A percentile compares a stretch with the other conserved stretches of the same genome.
These are phyloP conservation scores for Wickerhamomyces strasburgensis DNA, from an alignment of 805 yeast genomes.

Conservation along the genomic window DNA sequence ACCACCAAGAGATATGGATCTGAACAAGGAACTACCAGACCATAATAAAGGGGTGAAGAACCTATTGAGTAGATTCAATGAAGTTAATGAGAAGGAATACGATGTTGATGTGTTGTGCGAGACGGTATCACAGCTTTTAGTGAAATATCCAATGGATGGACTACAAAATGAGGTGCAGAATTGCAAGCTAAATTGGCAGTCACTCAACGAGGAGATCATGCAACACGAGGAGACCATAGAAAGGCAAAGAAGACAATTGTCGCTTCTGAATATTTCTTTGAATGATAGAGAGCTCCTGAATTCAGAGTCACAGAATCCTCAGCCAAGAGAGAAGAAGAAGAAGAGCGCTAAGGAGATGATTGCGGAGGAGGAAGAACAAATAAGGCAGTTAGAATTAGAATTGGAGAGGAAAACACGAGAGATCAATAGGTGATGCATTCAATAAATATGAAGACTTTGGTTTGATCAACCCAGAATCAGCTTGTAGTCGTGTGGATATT, in stretches of 20 bases:
- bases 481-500: no score
- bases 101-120: slow-evolving; percentile 42
- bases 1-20: slow-evolving; percentile 20
- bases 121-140: slow-evolving; percentile 32
- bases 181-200: slow-evolving; percentile 29
- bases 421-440: no score
- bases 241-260: slow-evolving; percentile 38
- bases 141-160: slow-evolving; percentile 35
- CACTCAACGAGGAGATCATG: slow-evolving; percentile 34
- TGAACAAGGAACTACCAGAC: slow-evolving; percentile 9
- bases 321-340: slow-evolving; percentile 12
- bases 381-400: slow-evolving; percentile 36
- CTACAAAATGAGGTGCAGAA: slow-evolving; percentile 26
- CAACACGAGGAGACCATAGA: slow-evolving; percentile 39
- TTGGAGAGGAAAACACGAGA: slow-evolving; percentile 20
- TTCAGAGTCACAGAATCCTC: neutral
- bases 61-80: slow-evolving; percentile 28
- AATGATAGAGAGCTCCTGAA: slow-evolving; percentile 14
- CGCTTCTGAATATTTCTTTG: slow-evolving; percentile 30
- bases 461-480: no score
- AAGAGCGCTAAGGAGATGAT: slow-evolving; percentile 30
- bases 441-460: no score
- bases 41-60: slow-evolving; percentile 27
- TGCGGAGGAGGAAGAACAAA: slow-evolving; percentile 40
- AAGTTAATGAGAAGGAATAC: slow-evolving; percentile 27